Evolutionary conservation across 2,329 filamentous ascomycete genomes (phyloP).

Genomic region (Colletotrichum noveboracense): DNA sequence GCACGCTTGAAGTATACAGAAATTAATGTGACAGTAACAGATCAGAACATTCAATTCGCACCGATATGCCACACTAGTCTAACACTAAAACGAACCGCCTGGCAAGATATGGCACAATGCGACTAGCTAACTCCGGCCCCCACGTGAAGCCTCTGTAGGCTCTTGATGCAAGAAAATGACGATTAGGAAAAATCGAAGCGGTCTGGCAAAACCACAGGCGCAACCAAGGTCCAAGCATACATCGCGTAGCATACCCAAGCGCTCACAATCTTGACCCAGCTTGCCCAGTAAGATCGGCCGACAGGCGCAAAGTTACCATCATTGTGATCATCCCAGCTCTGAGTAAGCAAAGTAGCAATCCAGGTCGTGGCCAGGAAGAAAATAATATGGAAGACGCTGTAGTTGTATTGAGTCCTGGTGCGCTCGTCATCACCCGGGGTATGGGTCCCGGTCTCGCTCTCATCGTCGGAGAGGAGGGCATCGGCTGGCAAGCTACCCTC

Average conservation of each 20-base stretch:
- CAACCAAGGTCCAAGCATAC: conserved; percentile 91
- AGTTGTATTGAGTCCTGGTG: conserved; percentile 91
- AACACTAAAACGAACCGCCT: not conserved
- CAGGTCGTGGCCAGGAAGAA: conserved; percentile 96
- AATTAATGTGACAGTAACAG: not conserved
- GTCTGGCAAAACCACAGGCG: conserved; percentile 84
- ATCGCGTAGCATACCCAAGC: conserved; percentile 96
- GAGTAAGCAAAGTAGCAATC: conserved; percentile 87
- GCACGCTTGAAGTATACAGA: not conserved
- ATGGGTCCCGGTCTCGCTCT: conserved; percentile 67
- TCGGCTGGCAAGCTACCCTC: conserved; percentile 91
- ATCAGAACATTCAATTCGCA: not conserved
- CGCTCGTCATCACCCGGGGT: conserved; percentile 83
- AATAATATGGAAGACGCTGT: conserved; percentile 94
- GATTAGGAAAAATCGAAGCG: conserved; percentile 70
- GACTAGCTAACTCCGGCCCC: not conserved
- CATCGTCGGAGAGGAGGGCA: conserved; percentile 78
- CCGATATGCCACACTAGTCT: not conserved
- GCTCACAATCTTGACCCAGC: conserved; percentile 98
- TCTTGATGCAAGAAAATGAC: not conserved
- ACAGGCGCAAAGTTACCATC: conserved; percentile 86
- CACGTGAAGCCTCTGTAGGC: not conserved
- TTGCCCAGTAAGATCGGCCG: conserved; percentile 94
- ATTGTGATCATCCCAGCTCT: conserved; percentile 70
- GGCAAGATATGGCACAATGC: not conserved